Percentiles rank a stretch among this genome's conserved stretches.
Conservation (phyloP, 2,329 filamentous ascomycete species). For the Peltaster fructicola region DNA sequence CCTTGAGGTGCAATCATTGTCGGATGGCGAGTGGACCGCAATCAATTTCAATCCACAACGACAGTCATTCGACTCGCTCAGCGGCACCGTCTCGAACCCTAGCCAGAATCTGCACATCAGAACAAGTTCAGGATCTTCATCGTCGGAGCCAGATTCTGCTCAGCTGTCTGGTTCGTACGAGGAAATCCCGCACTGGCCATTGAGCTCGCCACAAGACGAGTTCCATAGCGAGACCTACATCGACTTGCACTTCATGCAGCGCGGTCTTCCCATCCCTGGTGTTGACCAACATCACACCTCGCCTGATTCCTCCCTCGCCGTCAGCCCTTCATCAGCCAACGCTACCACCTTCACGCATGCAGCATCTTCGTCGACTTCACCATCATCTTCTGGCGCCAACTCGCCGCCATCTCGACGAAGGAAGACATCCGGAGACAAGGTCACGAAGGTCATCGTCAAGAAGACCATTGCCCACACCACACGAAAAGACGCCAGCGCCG, state of each 20-base stretch:
- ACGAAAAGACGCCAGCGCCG: conserved; percentile 58
- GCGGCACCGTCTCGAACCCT: conserved; percentile 68
- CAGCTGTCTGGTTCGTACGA: conserved; percentile 61
- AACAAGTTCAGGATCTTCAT: conserved; percentile 72
- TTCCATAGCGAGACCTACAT: conserved; percentile 44
- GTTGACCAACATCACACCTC: conserved; percentile 15
- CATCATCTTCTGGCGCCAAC: conserved; percentile 17
- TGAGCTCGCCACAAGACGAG: conserved; percentile 72
- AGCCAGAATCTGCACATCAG: conserved; percentile 77
- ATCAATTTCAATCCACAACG: conserved; percentile 29
- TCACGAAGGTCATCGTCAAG: conserved; percentile 68
- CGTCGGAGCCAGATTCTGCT: conserved; percentile 44
- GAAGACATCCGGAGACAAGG: conserved; percentile 46
- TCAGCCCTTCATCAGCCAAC: conserved; percentile 11
- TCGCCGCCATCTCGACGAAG: conserved; percentile 43
- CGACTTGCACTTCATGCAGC: conserved; percentile 37
- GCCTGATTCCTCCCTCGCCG: conserved; percentile 12
- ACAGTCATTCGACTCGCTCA: conserved; percentile 48
- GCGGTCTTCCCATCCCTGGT: conserved; percentile 13
- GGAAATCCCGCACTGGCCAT: conserved; percentile 52
- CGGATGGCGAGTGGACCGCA: conserved; percentile 77
- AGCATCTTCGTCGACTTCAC: conserved; percentile 16
- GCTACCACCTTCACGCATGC: conserved; percentile 12
- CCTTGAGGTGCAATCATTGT: conserved; percentile 72
- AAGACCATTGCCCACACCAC: conserved; percentile 46